phyloP scores from a whole-genome alignment of 495 filamentous ascomycete species.

The Stereocaulon alpinum region DNA sequence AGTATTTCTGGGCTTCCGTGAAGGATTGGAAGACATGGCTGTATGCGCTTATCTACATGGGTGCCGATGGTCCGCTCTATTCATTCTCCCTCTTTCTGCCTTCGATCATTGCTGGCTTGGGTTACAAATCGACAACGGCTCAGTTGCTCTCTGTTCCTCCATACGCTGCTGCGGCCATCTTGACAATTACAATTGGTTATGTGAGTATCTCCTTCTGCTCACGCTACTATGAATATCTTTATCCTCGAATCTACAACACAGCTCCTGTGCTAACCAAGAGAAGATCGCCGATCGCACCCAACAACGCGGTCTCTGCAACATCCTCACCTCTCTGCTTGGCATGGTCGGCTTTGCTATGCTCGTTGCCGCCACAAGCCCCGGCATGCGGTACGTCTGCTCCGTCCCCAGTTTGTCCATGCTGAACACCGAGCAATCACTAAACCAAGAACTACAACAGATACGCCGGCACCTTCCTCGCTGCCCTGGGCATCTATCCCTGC shows the following conservation, averaged over 20 bases:
- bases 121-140: constrained; percentile 57
- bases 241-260: too few species aligned
- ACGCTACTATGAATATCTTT: too few species aligned
- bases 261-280: too few species aligned
- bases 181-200: constrained; percentile 69
- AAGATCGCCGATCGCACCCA: constrained; percentile 62
- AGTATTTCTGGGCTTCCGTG: constrained; percentile 64
- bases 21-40: constrained; percentile 84
- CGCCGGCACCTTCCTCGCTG: constrained; percentile 74
- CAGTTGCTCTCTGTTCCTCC: constrained; percentile 84
- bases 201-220: not conserved
- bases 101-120: constrained; percentile 61
- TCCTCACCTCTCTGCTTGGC: constrained; percentile 56
- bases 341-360: constrained; percentile 75
- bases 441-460: constrained; percentile 38
- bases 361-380: constrained; percentile 45
- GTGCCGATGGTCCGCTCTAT: constrained; percentile 60
- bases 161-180: constrained; percentile 68
- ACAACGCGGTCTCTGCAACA: constrained; percentile 75
- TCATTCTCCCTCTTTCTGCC: constrained; percentile 87
- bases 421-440: too few species aligned
- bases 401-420: too few species aligned
- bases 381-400: constrained; percentile 67
- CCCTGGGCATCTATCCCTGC: constrained; percentile 83
- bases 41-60: constrained; percentile 72